Evolutionary conservation across 2,329 filamentous ascomycete genomes (phyloP), one percentile per base, ranked within the genome.

Genomic region (Aspergillus ibericus): DNA sequence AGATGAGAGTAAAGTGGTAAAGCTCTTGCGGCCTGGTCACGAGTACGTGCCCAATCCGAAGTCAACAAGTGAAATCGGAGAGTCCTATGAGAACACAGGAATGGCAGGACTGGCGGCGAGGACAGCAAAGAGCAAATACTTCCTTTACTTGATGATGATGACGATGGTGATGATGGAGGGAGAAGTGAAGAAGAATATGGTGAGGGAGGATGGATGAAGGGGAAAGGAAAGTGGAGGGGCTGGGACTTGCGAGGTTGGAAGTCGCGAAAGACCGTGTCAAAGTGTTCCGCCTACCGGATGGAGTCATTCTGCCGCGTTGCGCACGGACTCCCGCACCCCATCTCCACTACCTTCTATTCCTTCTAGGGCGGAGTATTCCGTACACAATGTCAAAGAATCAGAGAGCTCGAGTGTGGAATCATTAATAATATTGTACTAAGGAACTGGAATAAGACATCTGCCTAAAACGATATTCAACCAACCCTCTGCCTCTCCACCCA

Each of bases 41-140:
- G 63, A 59, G 61, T 25, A 55, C 63, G 18, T 61, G 60, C 59
- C 62, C 60, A 59, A 60, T 58, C 59, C 56, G 56, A 64, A 58
- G 25, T 62, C 57, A 60, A 55, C 57, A 34, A 55, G 61, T 60
- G 63, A 64, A 25, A 59, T 61, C 58, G 32, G 64, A 65, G 61
- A 66, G 63, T 62, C 64, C 59, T 61, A 62, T 66, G 61, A 55
- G 38, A 22, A 57, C 60, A 66, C 60, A 66, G 64, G 64, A 65
- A 66, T 66, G 63, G 61, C 61, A 65, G 58, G 61, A 51, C 63
- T 56, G 61, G 63, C 50, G 55, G 35, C 63, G 59, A 62, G 64
- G 15, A 54, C 56, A 12, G 61, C 61, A 63, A 58, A 59, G 20
- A 65, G 59, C 62, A 56, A 57, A 58, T 58, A 53, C 50, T 27